Conservation (phyloP, 169 alveolate genomes). For the Plasmodium fragile region DNA sequence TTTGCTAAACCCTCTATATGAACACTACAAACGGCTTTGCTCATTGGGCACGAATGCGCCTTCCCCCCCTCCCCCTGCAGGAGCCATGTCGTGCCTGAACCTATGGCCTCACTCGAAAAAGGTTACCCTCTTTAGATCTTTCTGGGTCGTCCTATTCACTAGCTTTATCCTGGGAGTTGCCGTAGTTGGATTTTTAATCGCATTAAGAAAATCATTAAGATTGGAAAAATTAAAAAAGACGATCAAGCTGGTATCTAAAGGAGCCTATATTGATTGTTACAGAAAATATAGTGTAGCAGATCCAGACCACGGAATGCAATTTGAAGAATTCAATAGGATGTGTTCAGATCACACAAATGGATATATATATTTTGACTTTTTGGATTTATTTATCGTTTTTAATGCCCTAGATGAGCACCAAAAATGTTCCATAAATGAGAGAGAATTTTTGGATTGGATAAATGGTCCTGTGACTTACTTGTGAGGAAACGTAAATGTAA, state of each 20-base stretch:
- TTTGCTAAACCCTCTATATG: neutral
- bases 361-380: slow-evolving; percentile 89
- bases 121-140: slow-evolving; percentile 75
- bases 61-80: neutral
- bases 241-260: slow-evolving; percentile 86
- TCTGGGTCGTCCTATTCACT: slow-evolving; percentile 80
- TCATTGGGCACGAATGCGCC: neutral
- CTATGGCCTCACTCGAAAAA: slow-evolving; percentile 74
- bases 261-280: slow-evolving; percentile 89
- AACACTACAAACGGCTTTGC: neutral
- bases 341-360: slow-evolving; percentile 93
- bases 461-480: slow-evolving; percentile 83
- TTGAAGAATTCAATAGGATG: slow-evolving; percentile 92
- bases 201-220: slow-evolving; percentile 90
- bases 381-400: slow-evolving; percentile 90
- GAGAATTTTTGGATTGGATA: slow-evolving; percentile 93
- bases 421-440: slow-evolving; percentile 91
- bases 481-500: neutral
- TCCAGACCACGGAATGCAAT: slow-evolving; percentile 94
- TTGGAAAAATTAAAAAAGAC: slow-evolving; percentile 90
- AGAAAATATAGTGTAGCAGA: slow-evolving; percentile 91
- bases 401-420: slow-evolving; percentile 93
- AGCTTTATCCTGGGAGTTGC: slow-evolving; percentile 88
- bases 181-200: slow-evolving; percentile 89
- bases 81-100: slow-evolving; percentile 64